Base-by-base conservation (phyloP, 192 early-diverging fungal genomes). In the Coemansia sp. region DNA sequence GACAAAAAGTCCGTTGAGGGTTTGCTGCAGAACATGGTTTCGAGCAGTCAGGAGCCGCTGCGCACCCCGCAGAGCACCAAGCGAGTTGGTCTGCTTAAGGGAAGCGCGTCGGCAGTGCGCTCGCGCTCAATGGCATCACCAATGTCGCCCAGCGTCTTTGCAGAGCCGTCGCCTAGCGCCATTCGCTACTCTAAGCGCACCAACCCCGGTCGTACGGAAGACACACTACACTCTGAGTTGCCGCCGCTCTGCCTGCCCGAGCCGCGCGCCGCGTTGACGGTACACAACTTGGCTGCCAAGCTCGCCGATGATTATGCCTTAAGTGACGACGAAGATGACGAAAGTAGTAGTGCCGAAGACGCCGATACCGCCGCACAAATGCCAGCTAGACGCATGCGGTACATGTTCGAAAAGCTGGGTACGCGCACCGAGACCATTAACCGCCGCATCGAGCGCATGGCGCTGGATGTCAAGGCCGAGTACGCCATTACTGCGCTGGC, bases 381-480 rank as follows among this genome's bases (percentile, higher is more conserved):
- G 10, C 30, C 61, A 7, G 50, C 58, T 11, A 55, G 47, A 40
- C 67, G 67, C 38, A 67, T 78, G 67, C 67, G 75, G 14, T 78
- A 71, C 49, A 78, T 78, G 75, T 78, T 78, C 56, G 75, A 78
- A 45, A 70, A 67, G 32, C 25, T 44, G 20, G 67, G 58, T 1
- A 44, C 60, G 31, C 67, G 75, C 27, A 60, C 68, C 10, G 68
- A 78, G 20, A 59, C 51, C 4, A 36, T 67, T 23, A 76, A 76
- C 53, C 39, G 52, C 22, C 67, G 75, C 22, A 78, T 78, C 34
- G 75, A 78, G 52, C 62, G 75, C 32, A 64, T 72, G 68, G 69
- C 69, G 6, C 52, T 60, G 20, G 69, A 59, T 28, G 62, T 62
- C 29, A 78, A 78, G 53, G 30, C 56, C 4, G 56, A 67, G 41